A percentile compares a stretch with the other conserved stretches of the same genome.
Conservation (phyloP, 2,329 filamentous ascomycete species). For the Ploettnerulaceae sp. region DNA sequence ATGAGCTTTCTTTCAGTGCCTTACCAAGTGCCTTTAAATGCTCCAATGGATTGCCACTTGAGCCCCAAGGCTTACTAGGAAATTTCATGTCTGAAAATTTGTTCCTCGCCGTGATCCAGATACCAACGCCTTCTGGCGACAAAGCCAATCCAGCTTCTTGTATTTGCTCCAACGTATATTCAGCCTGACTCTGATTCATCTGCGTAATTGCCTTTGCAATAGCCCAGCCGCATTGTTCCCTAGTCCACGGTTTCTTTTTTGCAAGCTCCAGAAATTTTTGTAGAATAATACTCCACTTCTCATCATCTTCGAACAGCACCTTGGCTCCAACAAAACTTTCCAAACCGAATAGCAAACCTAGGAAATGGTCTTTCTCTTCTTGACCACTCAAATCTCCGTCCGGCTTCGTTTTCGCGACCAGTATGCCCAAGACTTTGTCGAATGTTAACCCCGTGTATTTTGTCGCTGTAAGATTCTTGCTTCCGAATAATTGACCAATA, state of each 20-base stretch:
- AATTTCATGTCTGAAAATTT: slow-evolving; percentile 60
- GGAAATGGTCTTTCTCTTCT: slow-evolving; percentile 80
- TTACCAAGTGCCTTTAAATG: slow-evolving; percentile 66
- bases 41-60: slow-evolving; percentile 65
- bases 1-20: slow-evolving; percentile 71
- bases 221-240: slow-evolving; percentile 81
- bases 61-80: slow-evolving; percentile 65
- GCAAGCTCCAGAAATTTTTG: slow-evolving; percentile 69
- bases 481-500: slow-evolving; percentile 63
- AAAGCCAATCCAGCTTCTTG: slow-evolving; percentile 62
- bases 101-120: slow-evolving; percentile 72
- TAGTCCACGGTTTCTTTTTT: slow-evolving; percentile 80
- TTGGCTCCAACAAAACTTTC: slow-evolving; percentile 80
- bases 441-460: slow-evolving; percentile 55
- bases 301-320: slow-evolving; percentile 57
- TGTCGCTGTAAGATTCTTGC: slow-evolving; percentile 38
- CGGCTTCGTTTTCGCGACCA: slow-evolving; percentile 52
- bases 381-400: slow-evolving; percentile 54
- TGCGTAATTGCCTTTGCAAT: slow-evolving; percentile 68
- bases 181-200: slow-evolving; percentile 50
- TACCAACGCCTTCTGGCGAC: slow-evolving; percentile 81
- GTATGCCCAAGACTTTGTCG: slow-evolving; percentile 47
- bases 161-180: slow-evolving; percentile 58
- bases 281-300: slow-evolving; percentile 64
- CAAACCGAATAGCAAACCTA: slow-evolving; percentile 82